phyloP scores from a whole-genome alignment of 441 rosid species.

The Eruca vesicaria region DNA sequence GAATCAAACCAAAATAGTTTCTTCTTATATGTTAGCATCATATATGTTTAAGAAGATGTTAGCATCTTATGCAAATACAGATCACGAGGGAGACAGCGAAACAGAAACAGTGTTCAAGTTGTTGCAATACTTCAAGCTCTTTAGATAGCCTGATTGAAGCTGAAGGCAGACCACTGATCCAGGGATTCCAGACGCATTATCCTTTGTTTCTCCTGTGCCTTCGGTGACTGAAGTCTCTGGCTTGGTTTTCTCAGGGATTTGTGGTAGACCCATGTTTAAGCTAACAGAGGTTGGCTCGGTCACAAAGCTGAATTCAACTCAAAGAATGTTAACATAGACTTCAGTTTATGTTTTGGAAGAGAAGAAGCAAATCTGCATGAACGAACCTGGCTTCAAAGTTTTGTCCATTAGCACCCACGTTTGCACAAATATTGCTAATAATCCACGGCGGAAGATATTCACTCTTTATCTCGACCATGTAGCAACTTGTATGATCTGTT shows the following conservation, averaged over 20 bases:
- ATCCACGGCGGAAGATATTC: constrained; percentile 89
- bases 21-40: background rate
- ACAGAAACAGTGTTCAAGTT: constrained; percentile 61
- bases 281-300: constrained; percentile 68
- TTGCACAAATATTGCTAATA: constrained; percentile 59
- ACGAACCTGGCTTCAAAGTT: constrained; percentile 82
- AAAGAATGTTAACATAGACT: constrained; percentile 16
- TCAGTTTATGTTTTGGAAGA: background rate
- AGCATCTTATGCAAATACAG: no score
- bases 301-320: constrained; percentile 52
- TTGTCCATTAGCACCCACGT: constrained; percentile 51
- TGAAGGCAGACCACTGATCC: constrained; percentile 50
- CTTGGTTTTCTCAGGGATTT: constrained; percentile 34
- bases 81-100: constrained; percentile 57
- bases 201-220: constrained; percentile 35
- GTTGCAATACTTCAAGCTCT: constrained; percentile 59
- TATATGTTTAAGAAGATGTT: background rate
- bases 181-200: constrained; percentile 34
- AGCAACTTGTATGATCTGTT: constrained; percentile 41
- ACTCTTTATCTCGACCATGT: constrained; percentile 68
- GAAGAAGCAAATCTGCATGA: background rate
- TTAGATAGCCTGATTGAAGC: constrained; percentile 57
- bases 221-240: constrained; percentile 35
- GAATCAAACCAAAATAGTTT: background rate
- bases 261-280: constrained; percentile 68